Conservation (phyloP, 768 basidiomycete species). For the Mycena pura region DNA sequence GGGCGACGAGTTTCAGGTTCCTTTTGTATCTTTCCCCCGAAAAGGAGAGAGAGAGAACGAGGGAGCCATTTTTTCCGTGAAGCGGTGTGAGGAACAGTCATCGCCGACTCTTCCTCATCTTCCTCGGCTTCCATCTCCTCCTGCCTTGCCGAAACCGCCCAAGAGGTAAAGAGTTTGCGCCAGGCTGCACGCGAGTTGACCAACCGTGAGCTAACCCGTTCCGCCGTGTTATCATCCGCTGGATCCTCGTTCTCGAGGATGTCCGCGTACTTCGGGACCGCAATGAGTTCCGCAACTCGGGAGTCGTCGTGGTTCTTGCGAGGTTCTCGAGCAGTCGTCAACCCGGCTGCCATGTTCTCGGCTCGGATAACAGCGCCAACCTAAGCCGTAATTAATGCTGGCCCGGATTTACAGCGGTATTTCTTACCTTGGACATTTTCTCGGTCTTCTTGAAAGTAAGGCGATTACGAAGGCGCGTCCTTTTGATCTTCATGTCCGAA, state of each 20-base stretch:
- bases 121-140: too few relatives aligned
- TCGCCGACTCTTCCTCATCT: too few relatives aligned
- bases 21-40: too few relatives aligned
- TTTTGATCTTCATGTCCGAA: conserved; percentile 13
- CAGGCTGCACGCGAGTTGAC: conserved; percentile 28
- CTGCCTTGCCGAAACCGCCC: not conserved
- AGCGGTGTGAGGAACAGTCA: too few relatives aligned
- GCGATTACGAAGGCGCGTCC: not conserved
- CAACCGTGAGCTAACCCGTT: not conserved
- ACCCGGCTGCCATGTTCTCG: conserved; percentile 25
- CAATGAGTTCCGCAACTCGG: conserved; percentile 22
- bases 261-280: conserved; percentile 31
- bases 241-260: not conserved
- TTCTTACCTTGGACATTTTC: conserved; percentile 1
- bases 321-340: conserved; percentile 13
- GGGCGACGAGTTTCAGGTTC: too few relatives aligned
- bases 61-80: too few relatives aligned
- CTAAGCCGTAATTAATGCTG: too few relatives aligned
- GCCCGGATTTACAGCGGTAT: too few relatives aligned
- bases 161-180: conserved; percentile 6
- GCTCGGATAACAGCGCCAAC: conserved; percentile 32
- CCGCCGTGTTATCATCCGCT: not conserved
- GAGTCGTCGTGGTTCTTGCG: conserved; percentile 27
- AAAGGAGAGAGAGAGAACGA: too few relatives aligned
- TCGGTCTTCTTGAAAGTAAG: not conserved